Evolutionary conservation across 192 early-diverging fungal species (phyloP).

Genomic region (Chytriomyces sp.): DNA sequence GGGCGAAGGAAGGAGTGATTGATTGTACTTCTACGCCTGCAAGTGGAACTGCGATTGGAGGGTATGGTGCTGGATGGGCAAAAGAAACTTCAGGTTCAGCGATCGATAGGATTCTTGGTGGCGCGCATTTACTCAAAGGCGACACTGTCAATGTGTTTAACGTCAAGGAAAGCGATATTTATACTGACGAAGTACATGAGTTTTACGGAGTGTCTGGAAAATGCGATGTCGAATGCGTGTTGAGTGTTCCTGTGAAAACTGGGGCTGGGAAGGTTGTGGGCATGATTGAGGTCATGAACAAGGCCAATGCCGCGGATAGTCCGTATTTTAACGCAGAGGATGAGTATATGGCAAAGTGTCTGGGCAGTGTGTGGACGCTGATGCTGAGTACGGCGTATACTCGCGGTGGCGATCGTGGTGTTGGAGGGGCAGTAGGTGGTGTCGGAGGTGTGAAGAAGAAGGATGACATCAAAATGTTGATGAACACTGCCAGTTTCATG

Average conservation of each 20-base stretch:
- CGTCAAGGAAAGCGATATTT: conserved; percentile 50
- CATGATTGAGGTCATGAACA: conserved; percentile 58
- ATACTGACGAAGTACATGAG: conserved; percentile 43
- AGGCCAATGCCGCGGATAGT: conserved; percentile 23
- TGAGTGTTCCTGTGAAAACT: conserved; percentile 45
- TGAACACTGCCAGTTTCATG: conserved; percentile 56
- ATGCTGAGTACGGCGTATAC: conserved; percentile 18
- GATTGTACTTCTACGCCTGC: background rate
- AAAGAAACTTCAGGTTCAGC: background rate
- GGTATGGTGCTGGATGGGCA: no score
- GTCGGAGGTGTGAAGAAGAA: conserved; percentile 31
- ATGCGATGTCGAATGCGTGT: conserved; percentile 50
- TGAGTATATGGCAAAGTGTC: conserved; percentile 47
- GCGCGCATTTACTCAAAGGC: conserved; percentile 39
- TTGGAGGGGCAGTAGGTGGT: background rate
- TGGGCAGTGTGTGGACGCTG: conserved; percentile 50
- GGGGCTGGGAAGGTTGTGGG: conserved; percentile 41
- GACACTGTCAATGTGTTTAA: conserved; percentile 55
- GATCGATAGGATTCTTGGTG: conserved; percentile 35
- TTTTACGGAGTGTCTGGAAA: conserved; percentile 36
- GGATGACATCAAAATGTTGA: conserved; percentile 53
- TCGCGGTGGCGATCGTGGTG: background rate
- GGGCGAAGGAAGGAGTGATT: conserved; percentile 29
- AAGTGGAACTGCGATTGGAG: background rate
- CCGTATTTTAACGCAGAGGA: conserved; percentile 62